phyloP scores from a whole-genome alignment of 768 basidiomycete species.

The Leccinum arenicola region DNA sequence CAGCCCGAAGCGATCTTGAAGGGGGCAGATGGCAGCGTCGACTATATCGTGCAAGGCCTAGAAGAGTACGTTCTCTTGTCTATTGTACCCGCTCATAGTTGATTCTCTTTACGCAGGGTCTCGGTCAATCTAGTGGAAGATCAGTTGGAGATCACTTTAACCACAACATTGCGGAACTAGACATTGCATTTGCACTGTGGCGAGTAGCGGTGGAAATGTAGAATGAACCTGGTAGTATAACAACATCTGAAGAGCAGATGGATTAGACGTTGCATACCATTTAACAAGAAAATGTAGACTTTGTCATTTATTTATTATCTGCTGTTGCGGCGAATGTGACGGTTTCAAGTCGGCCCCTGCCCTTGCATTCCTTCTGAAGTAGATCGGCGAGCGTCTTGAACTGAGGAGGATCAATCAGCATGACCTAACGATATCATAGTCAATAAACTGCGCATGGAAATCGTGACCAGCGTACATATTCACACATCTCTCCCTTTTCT shows the following conservation, averaged over 20 bases:
- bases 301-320: constrained; percentile 16
- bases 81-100: not conserved
- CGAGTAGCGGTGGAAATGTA: not conserved
- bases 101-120: constrained; percentile 9
- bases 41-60: constrained; percentile 70
- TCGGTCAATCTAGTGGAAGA: constrained; percentile 18
- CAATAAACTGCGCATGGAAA: constrained; percentile 3
- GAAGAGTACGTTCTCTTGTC: constrained; percentile 47
- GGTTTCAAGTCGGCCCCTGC: constrained; percentile 83
- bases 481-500: constrained; percentile 79
- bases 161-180: constrained; percentile 14
- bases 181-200: not conserved
- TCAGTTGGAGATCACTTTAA: constrained; percentile 23
- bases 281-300: not conserved
- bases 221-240: not conserved
- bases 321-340: constrained; percentile 68
- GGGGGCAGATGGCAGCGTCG: constrained; percentile 41
- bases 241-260: not conserved
- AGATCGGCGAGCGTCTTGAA: constrained; percentile 89
- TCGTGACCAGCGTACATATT: constrained; percentile 58
- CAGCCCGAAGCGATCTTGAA: constrained; percentile 46
- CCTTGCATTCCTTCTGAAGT: constrained; percentile 88
- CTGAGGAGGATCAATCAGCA: constrained; percentile 91
- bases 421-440: constrained; percentile 50
- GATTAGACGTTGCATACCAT: not conserved